Base-by-base conservation (phyloP, 2,329 filamentous ascomycete species). In the Botryotinia globosa region DNA sequence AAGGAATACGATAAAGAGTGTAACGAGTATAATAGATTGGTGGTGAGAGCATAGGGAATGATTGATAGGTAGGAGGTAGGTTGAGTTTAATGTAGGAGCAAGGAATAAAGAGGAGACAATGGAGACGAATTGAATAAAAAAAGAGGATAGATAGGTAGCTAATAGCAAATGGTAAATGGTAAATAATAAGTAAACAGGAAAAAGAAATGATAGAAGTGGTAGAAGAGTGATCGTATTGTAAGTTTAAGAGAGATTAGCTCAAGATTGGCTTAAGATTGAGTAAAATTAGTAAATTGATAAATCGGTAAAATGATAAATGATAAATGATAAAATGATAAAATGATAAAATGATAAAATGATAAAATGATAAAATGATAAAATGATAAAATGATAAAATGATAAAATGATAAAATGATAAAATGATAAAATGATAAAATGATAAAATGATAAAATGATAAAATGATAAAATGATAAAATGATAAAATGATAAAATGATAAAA, bases 1-100 rank as follows among this genome's bases (percentile, higher is more conserved):
- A 72, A 58, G 62, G 69, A 67, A 67, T 72, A 34, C 48, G 69
- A 59, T 72, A 59, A 22, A 72, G 69, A 48, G 69, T 48, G 39
- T 67, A 67, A 48, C 16, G 69, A 58, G 29, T 45, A 39, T 66
- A 61, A 45, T 69, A 58, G 61, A 71, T 59, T 39, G 51, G 20
- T 42, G 48, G 25, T 32, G 65, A 67, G 37, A 56, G 64, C 69
- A 72, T 72, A 67, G 59, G 69, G 69, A 59, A 72, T 1, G 61
- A 66, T 29, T 66, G 39, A 58, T 22, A 29, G 29, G 44, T 45
- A 45, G 7, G 44, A 45, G 14, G 25, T 18, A n/a, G 16, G 42
- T 29, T 51, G 25, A 42, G 22, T 3, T 29, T 20, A n/a, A 65
- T 45, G 58, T 34, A n/a, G 25, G 7, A n/a, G 25, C 58, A n/a